A percentile compares a stretch with the other conserved stretches of the same genome.
These are phyloP conservation scores for Haplosporangium gracile DNA, from an alignment of 192 early-diverging fungal genomes.

Conservation along the genomic window DNA sequence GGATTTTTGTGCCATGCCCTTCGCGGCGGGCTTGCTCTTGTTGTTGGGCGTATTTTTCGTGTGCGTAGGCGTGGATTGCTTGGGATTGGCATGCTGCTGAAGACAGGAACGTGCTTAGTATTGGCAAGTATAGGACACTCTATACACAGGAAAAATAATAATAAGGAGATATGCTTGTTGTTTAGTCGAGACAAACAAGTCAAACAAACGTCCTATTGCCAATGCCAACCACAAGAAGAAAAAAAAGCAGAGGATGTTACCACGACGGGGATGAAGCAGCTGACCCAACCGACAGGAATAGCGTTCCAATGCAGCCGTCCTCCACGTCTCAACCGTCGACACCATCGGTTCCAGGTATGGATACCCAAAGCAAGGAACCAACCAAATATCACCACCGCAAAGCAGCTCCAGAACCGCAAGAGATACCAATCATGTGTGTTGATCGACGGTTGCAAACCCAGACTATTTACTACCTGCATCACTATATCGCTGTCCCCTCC, in stretches of 20 bases:
- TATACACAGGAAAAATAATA: conserved; percentile 10
- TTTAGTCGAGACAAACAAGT: not conserved
- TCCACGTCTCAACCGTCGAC: conserved; percentile 40
- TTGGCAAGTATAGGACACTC: conserved; percentile 61
- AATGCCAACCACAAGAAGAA: not conserved
- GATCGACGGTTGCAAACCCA: conserved; percentile 64
- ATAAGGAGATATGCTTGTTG: too few species aligned
- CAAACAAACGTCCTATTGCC: too few species aligned
- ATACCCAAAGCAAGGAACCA: conserved; percentile 57
- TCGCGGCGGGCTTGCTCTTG: conserved; percentile 18
- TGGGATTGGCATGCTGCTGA: conserved; percentile 49
- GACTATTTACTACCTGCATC: conserved; percentile 50
- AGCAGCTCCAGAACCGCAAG: conserved; percentile 62
- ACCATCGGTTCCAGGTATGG: conserved; percentile 58
- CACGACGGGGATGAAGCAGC: conserved; percentile 63
- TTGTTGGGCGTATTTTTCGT: conserved; percentile 18
- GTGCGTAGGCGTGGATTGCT: conserved; percentile 43
- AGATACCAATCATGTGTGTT: conserved; percentile 66
- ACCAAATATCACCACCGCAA: conserved; percentile 48
- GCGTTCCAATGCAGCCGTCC: conserved; percentile 39
- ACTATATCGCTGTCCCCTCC: conserved; percentile 38
- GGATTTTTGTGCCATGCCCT: not conserved
- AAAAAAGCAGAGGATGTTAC: conserved; percentile 16
- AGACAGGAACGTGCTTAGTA: conserved; percentile 53
- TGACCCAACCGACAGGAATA: conserved; percentile 62